These are phyloP conservation scores for Xerophyta viscosa DNA, from an alignment of 106 monocot genomes.

Conservation along the genomic window DNA sequence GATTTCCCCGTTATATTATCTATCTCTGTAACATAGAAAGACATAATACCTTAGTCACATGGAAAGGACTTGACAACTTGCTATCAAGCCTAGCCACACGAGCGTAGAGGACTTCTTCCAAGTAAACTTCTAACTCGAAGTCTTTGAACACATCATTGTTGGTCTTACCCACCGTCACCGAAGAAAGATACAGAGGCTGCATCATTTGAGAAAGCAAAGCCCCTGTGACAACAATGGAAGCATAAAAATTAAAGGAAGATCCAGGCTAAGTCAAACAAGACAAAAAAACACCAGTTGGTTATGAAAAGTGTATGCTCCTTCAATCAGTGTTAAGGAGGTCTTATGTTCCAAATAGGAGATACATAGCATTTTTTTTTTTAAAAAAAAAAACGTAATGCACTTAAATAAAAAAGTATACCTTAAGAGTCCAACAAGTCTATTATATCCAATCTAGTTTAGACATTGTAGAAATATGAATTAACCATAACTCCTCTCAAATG, in stretches of 20 bases:
- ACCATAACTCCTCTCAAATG: no score
- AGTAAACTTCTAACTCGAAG: constrained; percentile 18
- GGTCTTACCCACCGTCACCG: constrained; percentile 53
- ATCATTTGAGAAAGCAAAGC: constrained; percentile 70
- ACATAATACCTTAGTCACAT: constrained; percentile 40
- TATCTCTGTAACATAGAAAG: background rate
- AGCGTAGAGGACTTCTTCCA: constrained; percentile 36
- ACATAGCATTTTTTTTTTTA: no score
- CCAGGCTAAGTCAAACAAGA: background rate
- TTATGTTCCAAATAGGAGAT: no score
- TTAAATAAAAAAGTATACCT: no score
- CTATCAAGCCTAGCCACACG: constrained; percentile 26
- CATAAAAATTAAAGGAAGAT: background rate
- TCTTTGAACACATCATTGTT: constrained; percentile 15
- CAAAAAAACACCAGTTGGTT: no score
- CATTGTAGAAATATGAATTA: no score
- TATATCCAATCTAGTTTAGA: no score
- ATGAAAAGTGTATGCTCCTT: no score
- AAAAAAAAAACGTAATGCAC: no score
- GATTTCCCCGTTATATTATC: no score
- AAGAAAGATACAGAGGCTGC: constrained; percentile 70
- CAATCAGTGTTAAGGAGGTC: no score
- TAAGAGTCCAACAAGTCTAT: no score
- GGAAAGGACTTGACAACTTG: constrained; percentile 27
- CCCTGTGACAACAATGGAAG: constrained; percentile 39